Percentiles rank a stretch among this genome's conserved stretches.
Conservation (phyloP, 768 basidiomycete species). For the Dioszegia crocea region DNA sequence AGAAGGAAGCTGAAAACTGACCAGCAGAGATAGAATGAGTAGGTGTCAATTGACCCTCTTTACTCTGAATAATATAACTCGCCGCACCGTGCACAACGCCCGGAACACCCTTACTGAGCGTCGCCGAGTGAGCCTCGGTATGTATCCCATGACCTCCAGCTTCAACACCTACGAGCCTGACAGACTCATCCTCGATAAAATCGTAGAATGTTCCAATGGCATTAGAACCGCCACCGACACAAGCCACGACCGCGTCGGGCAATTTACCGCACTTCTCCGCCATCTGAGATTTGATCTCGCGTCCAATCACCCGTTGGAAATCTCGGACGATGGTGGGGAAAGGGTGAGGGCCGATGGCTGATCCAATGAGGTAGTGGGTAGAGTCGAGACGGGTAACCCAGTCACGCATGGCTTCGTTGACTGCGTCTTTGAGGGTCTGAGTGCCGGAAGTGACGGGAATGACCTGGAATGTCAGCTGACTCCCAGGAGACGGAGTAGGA, state of each 20-base stretch:
- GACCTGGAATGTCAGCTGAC: conserved; percentile 57
- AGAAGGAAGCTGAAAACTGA: too few relatives aligned
- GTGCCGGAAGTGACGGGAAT: conserved; percentile 90
- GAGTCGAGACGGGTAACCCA: conserved; percentile 94
- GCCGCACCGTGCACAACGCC: conserved; percentile 91
- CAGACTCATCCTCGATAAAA: conserved; percentile 82
- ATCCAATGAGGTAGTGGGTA: conserved; percentile 96
- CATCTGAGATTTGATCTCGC: conserved; percentile 88
- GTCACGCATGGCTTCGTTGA: conserved; percentile 96
- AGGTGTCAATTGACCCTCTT: conserved; percentile 87
- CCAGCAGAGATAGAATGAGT: conserved; percentile 87
- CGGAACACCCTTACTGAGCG: conserved; percentile 80
- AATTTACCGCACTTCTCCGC: conserved; percentile 70
- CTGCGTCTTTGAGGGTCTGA: conserved; percentile 92
- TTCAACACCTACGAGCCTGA: conserved; percentile 87
- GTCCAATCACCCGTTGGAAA: conserved; percentile 90
- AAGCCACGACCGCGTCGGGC: conserved; percentile 90
- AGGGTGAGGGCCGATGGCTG: conserved; percentile 94
- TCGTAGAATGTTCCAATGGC: conserved; percentile 98
- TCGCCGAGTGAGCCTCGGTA: conserved; percentile 55
- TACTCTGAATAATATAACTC: conserved; percentile 88
- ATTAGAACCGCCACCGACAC: conserved; percentile 96
- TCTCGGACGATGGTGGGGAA: conserved; percentile 99
- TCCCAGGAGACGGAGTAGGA: background rate
- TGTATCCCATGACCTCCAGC: conserved; percentile 91